phyloP scores from a whole-genome alignment of 306 rosid species.

The Carpinus fangiana region DNA sequence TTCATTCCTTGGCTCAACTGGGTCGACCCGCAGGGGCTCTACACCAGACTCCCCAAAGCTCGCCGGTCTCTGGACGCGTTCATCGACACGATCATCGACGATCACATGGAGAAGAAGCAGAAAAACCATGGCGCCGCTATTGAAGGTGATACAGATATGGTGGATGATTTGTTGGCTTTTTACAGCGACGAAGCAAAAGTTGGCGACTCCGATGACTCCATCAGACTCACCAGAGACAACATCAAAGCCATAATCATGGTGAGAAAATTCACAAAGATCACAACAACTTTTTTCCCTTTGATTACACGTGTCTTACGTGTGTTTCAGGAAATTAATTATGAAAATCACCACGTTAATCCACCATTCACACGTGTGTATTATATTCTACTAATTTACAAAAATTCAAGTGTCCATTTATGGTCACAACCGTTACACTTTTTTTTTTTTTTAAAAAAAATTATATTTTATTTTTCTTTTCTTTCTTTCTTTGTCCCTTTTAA shows the following conservation, averaged over 20 bases:
- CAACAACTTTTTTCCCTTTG: too few relatives aligned
- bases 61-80: conserved; percentile 58
- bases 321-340: too few relatives aligned
- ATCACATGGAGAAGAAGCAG: conserved; percentile 47
- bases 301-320: too few relatives aligned
- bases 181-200: conserved; percentile 43
- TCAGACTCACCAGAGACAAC: conserved; percentile 74
- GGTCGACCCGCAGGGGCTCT: conserved; percentile 72
- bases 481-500: too few relatives aligned
- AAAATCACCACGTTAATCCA: too few relatives aligned
- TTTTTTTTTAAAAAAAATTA: too few relatives aligned
- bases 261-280: background rate
- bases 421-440: too few relatives aligned
- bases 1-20: conserved; percentile 61
- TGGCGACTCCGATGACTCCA: conserved; percentile 47
- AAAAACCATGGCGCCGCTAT: background rate
- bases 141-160: conserved; percentile 66
- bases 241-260: conserved; percentile 96
- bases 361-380: too few relatives aligned
- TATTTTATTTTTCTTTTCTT: too few relatives aligned
- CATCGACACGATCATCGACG: conserved; percentile 68
- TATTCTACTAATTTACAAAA: too few relatives aligned
- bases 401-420: too few relatives aligned
- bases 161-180: conserved; percentile 80
- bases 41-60: conserved; percentile 50